These are phyloP conservation scores for Babesia ovis DNA, from an alignment of 169 alveolate species.

Conservation along the genomic window DNA sequence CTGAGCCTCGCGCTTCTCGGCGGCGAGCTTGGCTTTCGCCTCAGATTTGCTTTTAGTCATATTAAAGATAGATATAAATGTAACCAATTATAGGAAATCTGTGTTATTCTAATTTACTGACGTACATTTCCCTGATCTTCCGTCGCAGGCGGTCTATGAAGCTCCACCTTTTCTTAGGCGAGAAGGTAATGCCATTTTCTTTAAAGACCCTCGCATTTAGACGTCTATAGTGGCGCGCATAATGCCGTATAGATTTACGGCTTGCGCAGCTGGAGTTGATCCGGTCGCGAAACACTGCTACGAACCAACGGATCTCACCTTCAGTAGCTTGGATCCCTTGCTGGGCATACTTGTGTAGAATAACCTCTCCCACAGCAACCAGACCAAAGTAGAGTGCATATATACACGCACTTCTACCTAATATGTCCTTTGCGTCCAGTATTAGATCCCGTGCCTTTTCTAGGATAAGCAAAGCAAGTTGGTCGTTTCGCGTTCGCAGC, in stretches of 20 bases:
- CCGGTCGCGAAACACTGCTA: constrained; percentile 2
- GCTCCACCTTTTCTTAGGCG: background rate
- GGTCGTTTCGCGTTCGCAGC: constrained; percentile 81
- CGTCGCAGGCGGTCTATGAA: background rate
- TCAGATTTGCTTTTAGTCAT: constrained; percentile 51
- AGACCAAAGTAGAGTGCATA: constrained; percentile 26
- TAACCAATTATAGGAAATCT: background rate
- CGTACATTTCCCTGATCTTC: background rate
- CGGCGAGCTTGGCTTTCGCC: constrained; percentile 49
- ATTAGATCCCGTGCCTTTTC: constrained; percentile 19
- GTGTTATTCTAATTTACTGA: background rate
- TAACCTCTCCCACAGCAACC: constrained; percentile 3
- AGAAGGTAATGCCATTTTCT: background rate
- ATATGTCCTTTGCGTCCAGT: constrained; percentile 5
- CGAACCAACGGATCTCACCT: constrained; percentile 25
- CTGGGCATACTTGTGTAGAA: background rate
- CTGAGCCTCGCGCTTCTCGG: constrained; percentile 43
- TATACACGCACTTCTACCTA: constrained; percentile 28
- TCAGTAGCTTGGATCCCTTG: background rate
- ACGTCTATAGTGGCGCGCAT: background rate
- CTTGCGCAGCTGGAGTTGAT: background rate
- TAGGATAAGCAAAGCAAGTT: constrained; percentile 71
- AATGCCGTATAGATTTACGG: background rate
- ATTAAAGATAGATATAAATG: background rate
- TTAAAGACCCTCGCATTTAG: constrained; percentile 5